A percentile compares a stretch with the other conserved stretches of the same genome.
Evolutionary conservation across 441 rosid species (phyloP).

Genomic region (Eruca vesicaria): DNA sequence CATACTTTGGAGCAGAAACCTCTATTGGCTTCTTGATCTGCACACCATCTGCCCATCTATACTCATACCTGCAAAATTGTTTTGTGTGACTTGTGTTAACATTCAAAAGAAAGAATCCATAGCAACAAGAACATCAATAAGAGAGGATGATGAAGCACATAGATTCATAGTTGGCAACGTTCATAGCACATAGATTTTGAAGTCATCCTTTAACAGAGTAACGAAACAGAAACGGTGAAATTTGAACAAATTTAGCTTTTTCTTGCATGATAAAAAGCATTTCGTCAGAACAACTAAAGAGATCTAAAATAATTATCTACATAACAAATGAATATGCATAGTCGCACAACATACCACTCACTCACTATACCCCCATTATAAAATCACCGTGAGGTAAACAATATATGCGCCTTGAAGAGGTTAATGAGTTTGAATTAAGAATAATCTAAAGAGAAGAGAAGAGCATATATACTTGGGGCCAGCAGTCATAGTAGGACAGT

Average conservation of each 20-base stretch:
- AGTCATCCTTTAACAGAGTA: background rate
- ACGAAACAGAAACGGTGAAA: background rate
- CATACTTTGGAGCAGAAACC: slow-evolving; percentile 98
- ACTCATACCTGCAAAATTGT: slow-evolving; percentile 65
- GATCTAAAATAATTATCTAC: background rate
- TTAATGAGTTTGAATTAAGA: background rate
- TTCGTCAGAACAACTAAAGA: background rate
- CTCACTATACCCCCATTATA: background rate
- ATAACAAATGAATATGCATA: background rate
- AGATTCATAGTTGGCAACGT: background rate
- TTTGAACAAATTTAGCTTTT: background rate
- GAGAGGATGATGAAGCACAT: background rate
- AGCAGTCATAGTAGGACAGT: slow-evolving; percentile 97
- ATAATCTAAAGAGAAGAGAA: background rate
- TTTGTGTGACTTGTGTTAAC: background rate
- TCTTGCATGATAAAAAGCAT: background rate
- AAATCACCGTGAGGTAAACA: background rate
- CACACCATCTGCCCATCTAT: slow-evolving; percentile 99
- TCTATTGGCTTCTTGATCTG: slow-evolving; percentile 97
- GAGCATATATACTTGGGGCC: slow-evolving; percentile 90
- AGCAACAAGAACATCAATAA: background rate
- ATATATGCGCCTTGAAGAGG: background rate
- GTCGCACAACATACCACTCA: background rate
- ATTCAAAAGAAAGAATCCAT: background rate
- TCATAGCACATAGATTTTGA: background rate